Evolutionary conservation across 345 rosid genomes (phyloP).

Genomic region (Syzygium grande): DNA sequence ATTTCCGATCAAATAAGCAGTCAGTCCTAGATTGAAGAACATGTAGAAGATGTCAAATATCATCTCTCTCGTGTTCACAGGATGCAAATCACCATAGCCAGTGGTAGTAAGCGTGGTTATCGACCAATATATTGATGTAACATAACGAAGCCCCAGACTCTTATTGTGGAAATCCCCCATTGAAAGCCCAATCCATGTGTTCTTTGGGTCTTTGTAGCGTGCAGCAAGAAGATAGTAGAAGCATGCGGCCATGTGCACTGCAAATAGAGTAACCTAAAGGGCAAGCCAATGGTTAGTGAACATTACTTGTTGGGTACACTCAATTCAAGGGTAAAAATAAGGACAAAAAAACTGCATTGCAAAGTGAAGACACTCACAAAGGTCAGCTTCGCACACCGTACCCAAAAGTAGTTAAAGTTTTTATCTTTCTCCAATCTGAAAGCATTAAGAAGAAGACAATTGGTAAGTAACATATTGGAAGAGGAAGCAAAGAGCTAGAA

Average conservation of each 20-base stretch:
- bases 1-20: constrained; percentile 73
- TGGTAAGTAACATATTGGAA: background rate
- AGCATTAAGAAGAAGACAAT: background rate
- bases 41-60: constrained; percentile 46
- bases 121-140: constrained; percentile 75
- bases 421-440: constrained; percentile 80
- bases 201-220: constrained; percentile 26
- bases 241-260: constrained; percentile 71
- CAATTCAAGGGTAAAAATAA: background rate
- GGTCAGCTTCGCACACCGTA: constrained; percentile 59
- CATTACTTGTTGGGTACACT: background rate
- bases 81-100: constrained; percentile 89
- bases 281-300: background rate
- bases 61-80: constrained; percentile 58
- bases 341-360: background rate
- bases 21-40: constrained; percentile 68
- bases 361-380: constrained; percentile 39
- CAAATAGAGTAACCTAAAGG: constrained; percentile 67
- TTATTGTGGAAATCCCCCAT: constrained; percentile 24
- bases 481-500: background rate
- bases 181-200: constrained; percentile 54
- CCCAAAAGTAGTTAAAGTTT: constrained; percentile 58
- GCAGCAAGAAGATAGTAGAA: constrained; percentile 52
- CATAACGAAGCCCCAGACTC: constrained; percentile 31
- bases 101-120: constrained; percentile 71